Conservation (phyloP, 163 green algal species). For the Volvox carteri region DNA sequence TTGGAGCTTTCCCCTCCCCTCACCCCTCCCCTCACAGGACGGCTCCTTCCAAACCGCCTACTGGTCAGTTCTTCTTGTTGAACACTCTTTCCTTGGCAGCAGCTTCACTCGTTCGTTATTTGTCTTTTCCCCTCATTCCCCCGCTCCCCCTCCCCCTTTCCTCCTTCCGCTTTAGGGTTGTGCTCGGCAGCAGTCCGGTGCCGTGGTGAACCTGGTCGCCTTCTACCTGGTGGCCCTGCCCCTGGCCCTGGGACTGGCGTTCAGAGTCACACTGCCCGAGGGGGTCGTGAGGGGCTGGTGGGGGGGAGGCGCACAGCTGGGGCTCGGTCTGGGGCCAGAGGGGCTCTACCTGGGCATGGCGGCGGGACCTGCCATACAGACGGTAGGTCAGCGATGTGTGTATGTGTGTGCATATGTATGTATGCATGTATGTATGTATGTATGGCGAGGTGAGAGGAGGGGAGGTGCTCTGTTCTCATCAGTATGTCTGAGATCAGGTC, state of each 20-base stretch:
- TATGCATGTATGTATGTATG: not conserved
- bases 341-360: constrained; percentile 73
- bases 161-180: constrained; percentile 26
- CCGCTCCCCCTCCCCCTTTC: not conserved
- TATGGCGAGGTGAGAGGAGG: not conserved
- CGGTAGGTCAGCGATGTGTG: not conserved
- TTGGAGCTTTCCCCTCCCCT: too few species aligned
- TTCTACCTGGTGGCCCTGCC: constrained; percentile 64
- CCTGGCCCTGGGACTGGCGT: constrained; percentile 64
- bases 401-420: not conserved
- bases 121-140: not conserved
- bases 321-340: constrained; percentile 59
- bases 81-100: too few species aligned
- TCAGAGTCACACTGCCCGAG: constrained; percentile 29
- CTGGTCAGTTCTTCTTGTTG: too few species aligned
- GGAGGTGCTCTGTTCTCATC: too few species aligned
- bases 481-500: too few species aligned
- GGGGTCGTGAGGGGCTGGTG: not conserved
- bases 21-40: too few species aligned
- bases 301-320: too few species aligned
- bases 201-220: constrained; percentile 42
- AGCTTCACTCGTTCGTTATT: not conserved
- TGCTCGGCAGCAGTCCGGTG: constrained; percentile 55
- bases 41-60: too few species aligned
- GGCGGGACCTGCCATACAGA: constrained; percentile 62